Evolutionary conservation across 768 basidiomycete species (phyloP), one percentile per base, ranked within the genome.

Genomic region (Hygrocybe coccinea): DNA sequence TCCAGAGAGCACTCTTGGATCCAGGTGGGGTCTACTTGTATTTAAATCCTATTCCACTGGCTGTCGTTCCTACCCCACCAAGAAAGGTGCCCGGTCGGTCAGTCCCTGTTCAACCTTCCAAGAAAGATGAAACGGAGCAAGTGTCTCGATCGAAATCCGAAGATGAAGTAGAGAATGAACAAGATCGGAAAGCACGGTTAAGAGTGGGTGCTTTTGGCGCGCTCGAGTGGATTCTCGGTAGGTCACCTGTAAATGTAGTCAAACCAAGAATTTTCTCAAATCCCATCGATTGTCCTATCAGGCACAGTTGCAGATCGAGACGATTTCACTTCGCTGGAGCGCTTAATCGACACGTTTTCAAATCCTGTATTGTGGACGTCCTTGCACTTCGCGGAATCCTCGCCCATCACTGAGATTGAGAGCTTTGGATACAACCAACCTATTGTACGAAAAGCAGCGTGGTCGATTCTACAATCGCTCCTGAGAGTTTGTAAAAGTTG

Each of bases 131-230:
- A 33, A 43, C 25, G 22, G 55, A 56, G 7, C 17, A 14, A 19
- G n/a, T n/a, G 21, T 25, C 35, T 29, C 69, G 79, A 15, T 62
- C 70, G n/a, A 82, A 78, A 59, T 62, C 68, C 1, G 86, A 87
- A 19, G 81, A 81, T 21, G 75, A 79, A 2, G 86, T 88, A 51
- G 91, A 93, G 69, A 79, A 69, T 43, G 84, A 86, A 50, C 64
- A 68, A n/a, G 91, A 93, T 62, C 71, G 86, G 44, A 78, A 76
- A 46, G 89, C 86, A 7, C 76, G 91, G 50, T 59, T 92, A 48
- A 76, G 91, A 17, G 78, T 87, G 11, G 80, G 82, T 29, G 86
- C 82, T 2, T 73, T 92, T 15, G 87, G 87, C 11, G 81, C 80
- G 6, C 59, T 88, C 10, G 74, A 74, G 57, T 88, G 84, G 80